Evolutionary conservation across 2,329 filamentous ascomycete genomes (phyloP), one percentile per base, ranked within the genome.

Genomic region (Colletotrichum tanaceti): DNA sequence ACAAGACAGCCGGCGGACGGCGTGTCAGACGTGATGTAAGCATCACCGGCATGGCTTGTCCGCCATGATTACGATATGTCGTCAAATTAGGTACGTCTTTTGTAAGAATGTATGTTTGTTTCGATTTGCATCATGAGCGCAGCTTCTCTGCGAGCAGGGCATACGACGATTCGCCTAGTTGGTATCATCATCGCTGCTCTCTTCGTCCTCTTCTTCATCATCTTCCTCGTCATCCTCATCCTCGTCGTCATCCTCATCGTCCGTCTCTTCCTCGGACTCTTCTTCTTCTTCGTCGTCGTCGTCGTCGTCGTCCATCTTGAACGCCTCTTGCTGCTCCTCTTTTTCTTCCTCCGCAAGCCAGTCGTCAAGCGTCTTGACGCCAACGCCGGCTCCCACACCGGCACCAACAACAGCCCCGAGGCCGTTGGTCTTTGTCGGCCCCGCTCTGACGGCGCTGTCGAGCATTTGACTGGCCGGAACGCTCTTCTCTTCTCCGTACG

Each of bases 321-420:
- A 82, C 2, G 86, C 86, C 6, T 84, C 83, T 7, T 84, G 85
- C 28, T 86, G 85, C 11, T 84, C 83, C 13, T 86, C 86, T 1
- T 85, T 87, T 18, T 89, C 87, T 50, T 88, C 89, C 75, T 93
- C 92, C 5, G 91, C 93, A 65, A 98, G 83, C 94, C 96, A 98
- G 77, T 97, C 93, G 81, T 98, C 94, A 71, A 99, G 81, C 22
- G 91, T 93, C 86, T 97, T 97, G 47, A 89, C 88, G 59, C 86
- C 85, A 1, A 84, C 77, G 13, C 79, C 83, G 57, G 89, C 24
- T 32, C 16, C 38, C 28, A 38, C 62, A 35, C 61, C 61, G 5
- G 43, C 55, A 22, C 43, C 63, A 14, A 64, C 65, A 28, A 44
- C 32, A 13, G 57, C 68, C 5, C 74, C 70, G 16, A 80, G 71